Evolutionary conservation across 371 early-diverging fungal species (phyloP).

Genomic region (Mortierella sp.): DNA sequence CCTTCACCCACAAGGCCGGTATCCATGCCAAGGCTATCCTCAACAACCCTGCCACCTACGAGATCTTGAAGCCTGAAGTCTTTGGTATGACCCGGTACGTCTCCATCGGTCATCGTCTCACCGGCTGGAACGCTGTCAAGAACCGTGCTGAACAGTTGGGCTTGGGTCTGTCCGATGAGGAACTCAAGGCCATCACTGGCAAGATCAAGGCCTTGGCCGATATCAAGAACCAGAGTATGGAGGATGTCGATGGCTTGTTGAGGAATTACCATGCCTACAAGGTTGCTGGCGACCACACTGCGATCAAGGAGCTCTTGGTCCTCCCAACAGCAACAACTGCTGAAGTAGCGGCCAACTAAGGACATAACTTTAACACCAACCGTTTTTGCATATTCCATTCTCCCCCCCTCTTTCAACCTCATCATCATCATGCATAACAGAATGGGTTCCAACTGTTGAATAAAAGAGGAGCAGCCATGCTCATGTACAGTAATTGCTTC

Average conservation of each 20-base stretch:
- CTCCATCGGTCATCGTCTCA: conserved; percentile 94
- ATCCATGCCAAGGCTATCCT: conserved; percentile 98
- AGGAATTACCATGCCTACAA: conserved; percentile 67
- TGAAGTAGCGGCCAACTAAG: too few species aligned
- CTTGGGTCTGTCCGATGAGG: conserved; percentile 84
- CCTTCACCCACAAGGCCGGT: conserved; percentile 98
- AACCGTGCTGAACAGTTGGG: conserved; percentile 92
- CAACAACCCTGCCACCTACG: conserved; percentile 96
- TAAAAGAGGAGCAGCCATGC: too few species aligned
- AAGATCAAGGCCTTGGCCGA: conserved; percentile 96
- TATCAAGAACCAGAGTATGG: conserved; percentile 87
- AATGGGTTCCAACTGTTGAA: not conserved
- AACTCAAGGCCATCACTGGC: conserved; percentile 90
- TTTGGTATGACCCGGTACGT: conserved; percentile 98
- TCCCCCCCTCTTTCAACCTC: not conserved
- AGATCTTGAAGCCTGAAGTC: conserved; percentile 95
- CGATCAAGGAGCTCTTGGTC: conserved; percentile 50
- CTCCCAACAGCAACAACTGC: conserved; percentile 2
- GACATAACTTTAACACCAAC: not conserved
- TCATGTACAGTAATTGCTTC: too few species aligned
- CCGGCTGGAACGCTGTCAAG: conserved; percentile 99
- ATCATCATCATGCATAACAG: not conserved
- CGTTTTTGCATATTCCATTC: not conserved
- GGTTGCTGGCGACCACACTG: conserved; percentile 57
- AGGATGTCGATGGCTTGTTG: conserved; percentile 85